These are phyloP conservation scores for Cordia subcordata DNA, from an alignment of 257 asterid genomes.

Conservation along the genomic window DNA sequence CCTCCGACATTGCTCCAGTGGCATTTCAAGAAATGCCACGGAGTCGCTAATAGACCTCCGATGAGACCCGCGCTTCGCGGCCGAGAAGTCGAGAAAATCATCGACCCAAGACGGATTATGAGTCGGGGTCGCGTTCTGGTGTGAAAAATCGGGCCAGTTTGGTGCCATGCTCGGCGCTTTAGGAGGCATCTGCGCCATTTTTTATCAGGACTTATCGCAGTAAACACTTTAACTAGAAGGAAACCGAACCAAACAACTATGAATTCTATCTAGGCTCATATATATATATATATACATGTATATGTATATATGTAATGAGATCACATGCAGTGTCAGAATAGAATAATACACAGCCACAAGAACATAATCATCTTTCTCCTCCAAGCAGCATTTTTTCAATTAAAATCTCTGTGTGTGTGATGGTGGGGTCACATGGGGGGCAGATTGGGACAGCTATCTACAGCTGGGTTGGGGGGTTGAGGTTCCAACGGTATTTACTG, in stretches of 20 bases:
- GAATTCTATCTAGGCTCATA: no score
- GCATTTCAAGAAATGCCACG: conserved; percentile 63
- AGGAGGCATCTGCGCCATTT: conserved; percentile 88
- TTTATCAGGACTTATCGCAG: neutral
- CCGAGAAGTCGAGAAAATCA: conserved; percentile 80
- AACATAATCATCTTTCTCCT: conserved; percentile 28
- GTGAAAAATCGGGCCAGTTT: conserved; percentile 58
- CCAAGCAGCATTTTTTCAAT: neutral
- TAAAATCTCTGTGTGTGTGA: conserved; percentile 3
- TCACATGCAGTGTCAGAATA: conserved; percentile 25
- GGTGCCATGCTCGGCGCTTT: conserved; percentile 58
- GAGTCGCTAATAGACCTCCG: conserved; percentile 79
- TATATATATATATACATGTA: no score
- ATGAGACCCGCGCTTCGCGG: conserved; percentile 64
- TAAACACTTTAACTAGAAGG: neutral
- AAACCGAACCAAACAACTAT: conserved; percentile 23
- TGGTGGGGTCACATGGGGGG: conserved; percentile 77
- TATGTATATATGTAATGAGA: conserved; percentile 18
- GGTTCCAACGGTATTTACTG: conserved; percentile 73
- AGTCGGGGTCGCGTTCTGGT: conserved; percentile 21
- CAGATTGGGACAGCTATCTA: conserved; percentile 83
- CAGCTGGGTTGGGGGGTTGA: conserved; percentile 71
- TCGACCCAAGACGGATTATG: conserved; percentile 58
- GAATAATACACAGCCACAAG: conserved; percentile 35
- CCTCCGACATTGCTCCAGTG: conserved; percentile 53